phyloP scores from a whole-genome alignment of 495 filamentous ascomycete genomes.

The Penicillium taxi region DNA sequence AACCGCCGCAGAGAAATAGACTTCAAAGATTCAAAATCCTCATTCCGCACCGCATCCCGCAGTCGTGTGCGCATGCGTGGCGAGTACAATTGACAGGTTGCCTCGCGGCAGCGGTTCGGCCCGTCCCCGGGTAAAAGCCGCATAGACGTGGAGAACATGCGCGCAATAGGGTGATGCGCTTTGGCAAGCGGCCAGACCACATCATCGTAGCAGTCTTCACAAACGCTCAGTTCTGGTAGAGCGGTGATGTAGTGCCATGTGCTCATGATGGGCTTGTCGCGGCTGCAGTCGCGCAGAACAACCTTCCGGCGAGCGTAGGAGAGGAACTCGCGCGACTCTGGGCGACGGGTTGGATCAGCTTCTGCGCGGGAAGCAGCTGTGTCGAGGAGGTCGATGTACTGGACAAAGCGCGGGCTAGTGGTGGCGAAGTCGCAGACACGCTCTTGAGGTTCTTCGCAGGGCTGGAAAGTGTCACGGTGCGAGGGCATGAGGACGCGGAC shows the following conservation, averaged over 20 bases:
- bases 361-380: constrained; percentile 42
- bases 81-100: constrained; percentile 68
- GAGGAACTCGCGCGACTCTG: constrained; percentile 44
- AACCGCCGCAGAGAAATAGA: constrained; percentile 30
- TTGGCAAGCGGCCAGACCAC: constrained; percentile 58
- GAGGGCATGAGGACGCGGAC: constrained; percentile 45
- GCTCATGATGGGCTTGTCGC: constrained; percentile 40
- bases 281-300: constrained; percentile 45
- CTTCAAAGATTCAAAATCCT: constrained; percentile 48
- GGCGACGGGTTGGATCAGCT: constrained; percentile 21
- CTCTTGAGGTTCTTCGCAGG: constrained; percentile 19
- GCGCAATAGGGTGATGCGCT: constrained; percentile 44
- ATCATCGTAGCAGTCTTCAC: constrained; percentile 63
- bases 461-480: constrained; percentile 42
- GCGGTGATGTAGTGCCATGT: constrained; percentile 57
- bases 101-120: constrained; percentile 39
- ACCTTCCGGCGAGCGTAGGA: constrained; percentile 44
- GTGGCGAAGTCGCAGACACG: constrained; percentile 44
- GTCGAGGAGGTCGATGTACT: constrained; percentile 56
- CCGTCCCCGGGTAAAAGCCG: constrained; percentile 39
- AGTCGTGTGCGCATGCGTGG: constrained; percentile 63
- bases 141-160: constrained; percentile 43
- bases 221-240: constrained; percentile 58
- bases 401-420: constrained; percentile 46
- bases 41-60: constrained; percentile 45